Evolutionary conservation across 225 moss, liverwort and hornwort genomes (phyloP).

Genomic region (Marchantia paleacea): DNA sequence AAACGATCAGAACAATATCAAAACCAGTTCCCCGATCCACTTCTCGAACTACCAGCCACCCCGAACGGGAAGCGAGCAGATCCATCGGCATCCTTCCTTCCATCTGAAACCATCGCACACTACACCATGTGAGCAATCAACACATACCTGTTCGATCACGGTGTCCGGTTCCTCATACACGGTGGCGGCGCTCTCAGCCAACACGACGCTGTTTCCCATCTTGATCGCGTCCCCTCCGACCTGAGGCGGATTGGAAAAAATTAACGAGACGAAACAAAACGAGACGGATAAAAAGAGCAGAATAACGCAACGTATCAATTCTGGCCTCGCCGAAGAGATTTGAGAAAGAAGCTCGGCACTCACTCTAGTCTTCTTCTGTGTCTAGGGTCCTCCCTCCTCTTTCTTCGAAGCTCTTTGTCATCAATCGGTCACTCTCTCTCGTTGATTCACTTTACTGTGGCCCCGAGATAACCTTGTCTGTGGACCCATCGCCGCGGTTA

Average conservation of each 20-base stretch:
- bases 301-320: constrained; percentile 6
- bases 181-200: constrained; percentile 39
- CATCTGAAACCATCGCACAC: background rate
- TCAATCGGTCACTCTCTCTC: background rate
- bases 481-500: background rate
- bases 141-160: constrained; percentile 25
- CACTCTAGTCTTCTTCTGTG: background rate
- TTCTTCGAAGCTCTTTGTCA: background rate
- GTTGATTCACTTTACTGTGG: background rate
- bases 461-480: background rate
- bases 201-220: constrained; percentile 41
- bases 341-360: constrained; percentile 2
- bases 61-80: background rate
- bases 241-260: background rate
- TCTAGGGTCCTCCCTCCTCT: background rate
- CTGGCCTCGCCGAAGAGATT: background rate
- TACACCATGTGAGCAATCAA: background rate
- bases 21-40: background rate
- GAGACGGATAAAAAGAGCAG: background rate
- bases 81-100: background rate
- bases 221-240: constrained; percentile 20
- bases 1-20: background rate
- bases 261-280: background rate
- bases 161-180: constrained; percentile 36
- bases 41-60: background rate